Evolutionary conservation across 805 yeast species (phyloP).

Genomic region (Martiniozyma abietophila): DNA sequence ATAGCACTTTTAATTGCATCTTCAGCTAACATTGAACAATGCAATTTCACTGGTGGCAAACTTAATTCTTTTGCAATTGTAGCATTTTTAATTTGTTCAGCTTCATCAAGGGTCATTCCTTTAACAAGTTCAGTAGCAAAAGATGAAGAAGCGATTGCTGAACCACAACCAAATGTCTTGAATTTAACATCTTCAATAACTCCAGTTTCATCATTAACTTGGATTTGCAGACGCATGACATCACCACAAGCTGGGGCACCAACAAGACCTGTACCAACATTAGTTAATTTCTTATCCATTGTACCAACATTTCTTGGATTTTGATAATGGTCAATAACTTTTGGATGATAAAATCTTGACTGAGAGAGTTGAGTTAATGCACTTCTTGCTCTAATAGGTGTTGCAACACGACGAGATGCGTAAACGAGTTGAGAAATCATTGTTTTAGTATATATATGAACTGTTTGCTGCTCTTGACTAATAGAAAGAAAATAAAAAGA

Average conservation of each 20-base stretch:
- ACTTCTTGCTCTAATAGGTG: too few relatives aligned
- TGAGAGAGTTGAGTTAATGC: too few relatives aligned
- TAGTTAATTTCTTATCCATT: conserved; percentile 60
- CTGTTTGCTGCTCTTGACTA: too few relatives aligned
- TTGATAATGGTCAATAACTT: conserved; percentile 91
- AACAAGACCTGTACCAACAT: conserved; percentile 94
- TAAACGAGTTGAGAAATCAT: too few relatives aligned
- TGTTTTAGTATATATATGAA: too few relatives aligned
- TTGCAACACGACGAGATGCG: too few relatives aligned
- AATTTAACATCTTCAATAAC: conserved; percentile 90
- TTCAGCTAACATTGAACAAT: conserved; percentile 98
- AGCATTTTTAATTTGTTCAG: conserved; percentile 85
- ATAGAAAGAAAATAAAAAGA: too few relatives aligned
- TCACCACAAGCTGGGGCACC: conserved; percentile 99
- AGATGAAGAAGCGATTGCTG: conserved; percentile 93
- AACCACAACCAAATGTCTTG: conserved; percentile 99
- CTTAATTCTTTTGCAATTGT: conserved; percentile 90
- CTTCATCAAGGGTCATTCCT: conserved; percentile 92
- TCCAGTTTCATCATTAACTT: conserved; percentile 86
- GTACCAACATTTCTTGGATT: conserved; percentile 97
- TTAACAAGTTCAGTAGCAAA: conserved; percentile 92
- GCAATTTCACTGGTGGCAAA: conserved; percentile 94
- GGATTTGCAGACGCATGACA: conserved; percentile 94
- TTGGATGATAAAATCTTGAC: conserved; percentile 59
- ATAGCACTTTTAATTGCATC: conserved; percentile 97